A percentile compares a stretch with the other conserved stretches of the same genome.
Evolutionary conservation across 164 flowering plant species (phyloP).

Genomic region (Sextonia rubra): DNA sequence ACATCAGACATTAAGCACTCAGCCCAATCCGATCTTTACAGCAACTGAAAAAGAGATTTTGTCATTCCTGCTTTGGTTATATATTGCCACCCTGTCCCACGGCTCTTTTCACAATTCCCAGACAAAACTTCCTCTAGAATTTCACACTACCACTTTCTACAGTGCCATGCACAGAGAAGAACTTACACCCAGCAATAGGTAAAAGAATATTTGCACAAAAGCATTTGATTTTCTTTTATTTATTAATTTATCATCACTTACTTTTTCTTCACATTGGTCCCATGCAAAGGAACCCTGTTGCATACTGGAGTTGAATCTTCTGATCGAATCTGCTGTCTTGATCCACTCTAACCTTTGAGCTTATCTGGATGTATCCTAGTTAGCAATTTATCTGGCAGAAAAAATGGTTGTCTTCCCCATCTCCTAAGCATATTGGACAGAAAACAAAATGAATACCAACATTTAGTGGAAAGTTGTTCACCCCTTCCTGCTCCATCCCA

Average conservation of each 20-base stretch:
- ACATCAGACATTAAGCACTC: conserved; percentile 8
- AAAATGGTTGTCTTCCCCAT: not conserved
- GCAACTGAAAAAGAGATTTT: conserved; percentile 56
- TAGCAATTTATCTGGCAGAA: not conserved
- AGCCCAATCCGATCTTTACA: conserved; percentile 56
- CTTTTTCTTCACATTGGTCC: conserved; percentile 28
- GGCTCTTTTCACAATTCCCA: conserved; percentile 30
- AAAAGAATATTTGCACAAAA: conserved; percentile 61
- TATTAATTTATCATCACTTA: no score
- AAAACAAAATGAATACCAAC: not conserved
- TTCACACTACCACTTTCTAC: conserved; percentile 23
- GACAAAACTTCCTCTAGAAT: conserved; percentile 26
- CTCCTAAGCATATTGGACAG: not conserved
- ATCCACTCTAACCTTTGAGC: conserved; percentile 23
- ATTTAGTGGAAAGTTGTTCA: not conserved
- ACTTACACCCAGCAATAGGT: conserved; percentile 50
- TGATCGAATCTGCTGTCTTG: conserved; percentile 39
- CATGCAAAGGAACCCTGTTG: conserved; percentile 59
- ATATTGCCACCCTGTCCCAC: conserved; percentile 29
- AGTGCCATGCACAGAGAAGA: conserved; percentile 18
- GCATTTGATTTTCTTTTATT: conserved; percentile 15
- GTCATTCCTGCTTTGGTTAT: conserved; percentile 38
- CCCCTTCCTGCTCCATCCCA: not conserved
- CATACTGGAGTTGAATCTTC: conserved; percentile 23
- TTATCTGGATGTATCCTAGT: not conserved